Percentiles rank a stretch among this genome's conserved stretches.
phyloP scores from a whole-genome alignment of 2,329 filamentous ascomycete species.

The Ophiocordyceps robertsii region DNA sequence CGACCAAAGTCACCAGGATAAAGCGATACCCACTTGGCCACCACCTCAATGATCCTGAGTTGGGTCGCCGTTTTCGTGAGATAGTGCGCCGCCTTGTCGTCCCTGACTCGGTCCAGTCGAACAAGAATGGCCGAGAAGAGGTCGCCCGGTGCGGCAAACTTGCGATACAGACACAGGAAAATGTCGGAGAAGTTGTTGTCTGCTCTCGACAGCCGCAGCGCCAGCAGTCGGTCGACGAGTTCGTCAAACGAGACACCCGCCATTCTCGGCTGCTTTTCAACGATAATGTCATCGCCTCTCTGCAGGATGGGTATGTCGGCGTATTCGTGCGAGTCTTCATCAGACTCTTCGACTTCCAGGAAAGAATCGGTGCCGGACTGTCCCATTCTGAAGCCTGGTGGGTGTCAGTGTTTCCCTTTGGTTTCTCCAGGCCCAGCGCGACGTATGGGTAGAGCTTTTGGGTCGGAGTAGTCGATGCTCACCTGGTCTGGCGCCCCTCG shows the following conservation, averaged over 20 bases:
- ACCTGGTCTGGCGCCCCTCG: conserved; percentile 19
- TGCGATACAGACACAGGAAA: conserved; percentile 86
- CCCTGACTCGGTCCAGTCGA: conserved; percentile 57
- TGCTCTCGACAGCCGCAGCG: conserved; percentile 69
- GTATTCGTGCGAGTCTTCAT: conserved; percentile 50
- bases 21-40: conserved; percentile 77
- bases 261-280: conserved; percentile 33
- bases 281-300: conserved; percentile 49
- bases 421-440: background rate
- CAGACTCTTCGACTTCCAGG: conserved; percentile 57
- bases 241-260: conserved; percentile 50
- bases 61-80: conserved; percentile 71
- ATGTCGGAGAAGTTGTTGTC: conserved; percentile 81
- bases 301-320: conserved; percentile 56
- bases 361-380: conserved; percentile 39
- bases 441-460: background rate
- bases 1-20: conserved; percentile 92
- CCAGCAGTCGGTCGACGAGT: conserved; percentile 75
- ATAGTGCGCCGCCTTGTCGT: conserved; percentile 52
- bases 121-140: conserved; percentile 68
- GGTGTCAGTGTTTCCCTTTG: conserved; percentile 25
- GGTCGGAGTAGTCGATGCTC: too few species aligned
- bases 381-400: conserved; percentile 39
- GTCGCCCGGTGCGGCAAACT: conserved; percentile 72
- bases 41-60: conserved; percentile 66